Conservation (phyloP, 225 moss, liverwort and hornwort species). For the Anthoceros angustus region DNA sequence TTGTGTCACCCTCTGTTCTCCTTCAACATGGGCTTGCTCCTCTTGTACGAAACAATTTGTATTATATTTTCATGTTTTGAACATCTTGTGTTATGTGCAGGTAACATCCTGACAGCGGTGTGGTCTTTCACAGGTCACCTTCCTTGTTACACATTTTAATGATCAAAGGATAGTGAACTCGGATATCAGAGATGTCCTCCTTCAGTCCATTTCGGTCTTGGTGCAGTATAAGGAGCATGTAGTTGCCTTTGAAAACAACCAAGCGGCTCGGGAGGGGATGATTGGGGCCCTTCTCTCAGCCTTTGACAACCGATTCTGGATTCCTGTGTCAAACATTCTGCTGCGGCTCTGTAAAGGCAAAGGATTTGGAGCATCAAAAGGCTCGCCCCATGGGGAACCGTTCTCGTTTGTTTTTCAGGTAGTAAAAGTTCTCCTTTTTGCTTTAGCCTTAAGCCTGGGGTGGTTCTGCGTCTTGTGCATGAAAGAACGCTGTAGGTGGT, state of each 20-base stretch:
- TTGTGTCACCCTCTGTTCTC: constrained; percentile 75
- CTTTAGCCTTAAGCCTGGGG: too few relatives aligned
- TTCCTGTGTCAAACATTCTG: constrained; percentile 94
- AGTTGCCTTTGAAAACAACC: constrained; percentile 73
- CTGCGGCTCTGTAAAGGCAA: constrained; percentile 88
- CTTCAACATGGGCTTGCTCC: constrained; percentile 90
- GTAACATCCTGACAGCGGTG: background rate
- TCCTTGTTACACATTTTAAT: constrained; percentile 82
- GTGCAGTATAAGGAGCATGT: constrained; percentile 93
- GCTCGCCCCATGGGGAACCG: constrained; percentile 78
- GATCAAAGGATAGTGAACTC: constrained; percentile 82
- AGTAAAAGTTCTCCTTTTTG: background rate
- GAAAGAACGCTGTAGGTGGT: too few relatives aligned
- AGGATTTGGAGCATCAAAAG: constrained; percentile 95
- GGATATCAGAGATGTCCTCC: constrained; percentile 70
- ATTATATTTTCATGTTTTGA: background rate
- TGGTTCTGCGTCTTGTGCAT: too few relatives aligned
- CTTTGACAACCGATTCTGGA: constrained; percentile 96
- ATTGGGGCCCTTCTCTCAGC: constrained; percentile 59
- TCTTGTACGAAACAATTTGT: constrained; percentile 29
- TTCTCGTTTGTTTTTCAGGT: constrained; percentile 86
- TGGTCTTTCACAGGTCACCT: constrained; percentile 42
- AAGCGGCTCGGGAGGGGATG: constrained; percentile 69
- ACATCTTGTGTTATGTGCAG: background rate
- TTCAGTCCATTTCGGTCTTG: constrained; percentile 89